Conservation (phyloP, 768 basidiomycete genomes). For the Phylloporus scabripes region DNA sequence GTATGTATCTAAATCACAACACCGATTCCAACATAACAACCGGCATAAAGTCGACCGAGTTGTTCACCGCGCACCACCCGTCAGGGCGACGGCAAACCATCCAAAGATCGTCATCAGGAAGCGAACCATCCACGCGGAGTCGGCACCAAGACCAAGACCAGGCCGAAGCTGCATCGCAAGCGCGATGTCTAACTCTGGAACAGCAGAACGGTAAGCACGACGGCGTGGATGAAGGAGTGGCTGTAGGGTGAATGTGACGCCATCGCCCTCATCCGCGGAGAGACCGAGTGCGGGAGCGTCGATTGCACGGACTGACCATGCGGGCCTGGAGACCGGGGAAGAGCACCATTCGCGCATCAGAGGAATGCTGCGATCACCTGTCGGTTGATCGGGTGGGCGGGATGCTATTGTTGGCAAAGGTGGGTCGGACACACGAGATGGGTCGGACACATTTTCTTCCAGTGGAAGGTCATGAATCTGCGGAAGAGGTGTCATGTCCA, state of each 20-base stretch:
- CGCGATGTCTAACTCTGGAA: constrained; percentile 54
- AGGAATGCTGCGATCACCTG: constrained; percentile 6
- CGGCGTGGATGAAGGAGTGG: constrained; percentile 18
- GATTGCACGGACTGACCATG: constrained; percentile 29
- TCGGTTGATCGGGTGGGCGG: constrained; percentile 6
- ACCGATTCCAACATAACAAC: neutral
- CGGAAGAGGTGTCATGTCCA: constrained; percentile 24
- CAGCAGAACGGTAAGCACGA: constrained; percentile 36
- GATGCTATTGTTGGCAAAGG: constrained; percentile 4
- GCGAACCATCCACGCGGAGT: constrained; percentile 74
- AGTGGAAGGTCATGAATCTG: constrained; percentile 16
- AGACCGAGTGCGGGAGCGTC: constrained; percentile 19
- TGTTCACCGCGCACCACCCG: constrained; percentile 28
- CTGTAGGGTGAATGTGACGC: constrained; percentile 4
- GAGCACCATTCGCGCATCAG: constrained; percentile 13
- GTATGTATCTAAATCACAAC: neutral
- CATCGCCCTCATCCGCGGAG: constrained; percentile 2
- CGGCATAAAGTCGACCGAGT: neutral
- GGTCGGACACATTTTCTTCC: constrained; percentile 6
- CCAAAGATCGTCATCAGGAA: constrained; percentile 78
- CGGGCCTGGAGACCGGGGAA: constrained; percentile 17
- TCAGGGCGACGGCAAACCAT: constrained; percentile 62
- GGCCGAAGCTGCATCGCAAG: constrained; percentile 76
- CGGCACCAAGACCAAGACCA: constrained; percentile 63
- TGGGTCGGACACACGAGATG: constrained; percentile 10